Evolutionary conservation across 2,329 filamentous ascomycete species (phyloP), one percentile per base, ranked within the genome.

Genomic region (Calonectria honghensis): DNA sequence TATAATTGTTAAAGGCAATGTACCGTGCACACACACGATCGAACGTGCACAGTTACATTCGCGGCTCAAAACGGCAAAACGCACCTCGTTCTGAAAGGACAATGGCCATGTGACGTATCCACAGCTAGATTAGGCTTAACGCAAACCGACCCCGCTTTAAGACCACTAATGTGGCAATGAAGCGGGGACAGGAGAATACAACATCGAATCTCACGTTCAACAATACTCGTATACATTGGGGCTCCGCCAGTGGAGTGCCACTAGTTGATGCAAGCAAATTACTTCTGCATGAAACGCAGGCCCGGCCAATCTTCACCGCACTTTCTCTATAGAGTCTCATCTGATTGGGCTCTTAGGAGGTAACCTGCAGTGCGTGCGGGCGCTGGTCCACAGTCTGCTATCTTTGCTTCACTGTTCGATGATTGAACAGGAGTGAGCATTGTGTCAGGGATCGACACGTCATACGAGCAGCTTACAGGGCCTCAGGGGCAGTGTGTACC

Each of bases 171-270:
- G 24, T 24, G 24, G 24, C 24, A 24, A 24, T 24, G 24, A 2
- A 24, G 24, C 24, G 24, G 24, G 24, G 24, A 2, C 24, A 24
- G 24, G 2, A 24, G 1, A 24, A 24, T 24, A 24, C 24, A 24
- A 24, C 24, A 24, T 24, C 24, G 1, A 24, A 24, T 24, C 24
- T 24, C 48, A n/a, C n/a, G n/a, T n/a, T n/a, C n/a, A n/a, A n/a
- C n/a, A n/a, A n/a, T n/a, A n/a, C n/a, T n/a, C n/a, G n/a, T 50
- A n/a, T 50, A 50, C 24, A 50, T 50, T 50, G 20, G 48, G 48
- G n/a, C 48, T 27, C 48, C n/a, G 10, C 4, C 48, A 18, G 3
- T 50, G 48, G n/a, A 24, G 9, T 50, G 48, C n/a, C 20, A 50
- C 48, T 50, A 50, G 48, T 50, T 27, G 20, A 50, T 24, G 48